phyloP scores from a whole-genome alignment of 78 protist species.

The Isochrysis galbana region DNA sequence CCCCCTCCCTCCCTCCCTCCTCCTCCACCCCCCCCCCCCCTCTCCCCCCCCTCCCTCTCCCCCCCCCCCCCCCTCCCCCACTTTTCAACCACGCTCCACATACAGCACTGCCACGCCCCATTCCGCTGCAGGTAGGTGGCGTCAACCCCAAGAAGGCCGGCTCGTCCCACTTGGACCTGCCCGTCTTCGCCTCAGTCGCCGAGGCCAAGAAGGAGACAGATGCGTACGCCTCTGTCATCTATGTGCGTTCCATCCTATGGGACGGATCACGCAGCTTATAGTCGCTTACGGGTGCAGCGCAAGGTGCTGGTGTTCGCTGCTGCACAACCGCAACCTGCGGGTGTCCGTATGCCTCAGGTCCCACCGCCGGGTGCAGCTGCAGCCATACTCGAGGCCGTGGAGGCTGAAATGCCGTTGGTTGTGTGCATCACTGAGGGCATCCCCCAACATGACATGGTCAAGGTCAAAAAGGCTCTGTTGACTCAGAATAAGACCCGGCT shows the following conservation, averaged over 20 bases:
- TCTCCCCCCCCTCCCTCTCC: neutral
- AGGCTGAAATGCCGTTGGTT: constrained; percentile 80
- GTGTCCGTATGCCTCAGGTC: constrained; percentile 21
- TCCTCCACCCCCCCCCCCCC: neutral
- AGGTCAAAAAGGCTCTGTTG: constrained; percentile 67
- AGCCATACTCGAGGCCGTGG: constrained; percentile 93
- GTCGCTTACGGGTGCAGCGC: neutral
- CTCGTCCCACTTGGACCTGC: constrained; percentile 80
- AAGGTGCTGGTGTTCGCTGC: constrained; percentile 43
- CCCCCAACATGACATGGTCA: constrained; percentile 85
- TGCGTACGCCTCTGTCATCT: constrained; percentile 93
- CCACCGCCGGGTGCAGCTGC: constrained; percentile 78
- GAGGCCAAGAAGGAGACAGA: constrained; percentile 88
- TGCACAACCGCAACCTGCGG: constrained; percentile 45
- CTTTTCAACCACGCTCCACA: too few relatives aligned
- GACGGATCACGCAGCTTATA: neutral
- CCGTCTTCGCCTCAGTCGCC: constrained; percentile 87
- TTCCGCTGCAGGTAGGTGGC: constrained; percentile 83
- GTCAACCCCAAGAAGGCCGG: constrained; percentile 95
- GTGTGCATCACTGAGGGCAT: constrained; percentile 98
- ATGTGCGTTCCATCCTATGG: constrained; percentile 24
- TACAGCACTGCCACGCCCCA: too few relatives aligned
- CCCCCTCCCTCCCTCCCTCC: neutral
- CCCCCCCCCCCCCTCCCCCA: neutral
- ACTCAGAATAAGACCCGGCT: constrained; percentile 84